Evolutionary conservation across 2,329 filamentous ascomycete genomes (phyloP), one percentile per base, ranked within the genome.

Genomic region (Microdochium bolleyi): DNA sequence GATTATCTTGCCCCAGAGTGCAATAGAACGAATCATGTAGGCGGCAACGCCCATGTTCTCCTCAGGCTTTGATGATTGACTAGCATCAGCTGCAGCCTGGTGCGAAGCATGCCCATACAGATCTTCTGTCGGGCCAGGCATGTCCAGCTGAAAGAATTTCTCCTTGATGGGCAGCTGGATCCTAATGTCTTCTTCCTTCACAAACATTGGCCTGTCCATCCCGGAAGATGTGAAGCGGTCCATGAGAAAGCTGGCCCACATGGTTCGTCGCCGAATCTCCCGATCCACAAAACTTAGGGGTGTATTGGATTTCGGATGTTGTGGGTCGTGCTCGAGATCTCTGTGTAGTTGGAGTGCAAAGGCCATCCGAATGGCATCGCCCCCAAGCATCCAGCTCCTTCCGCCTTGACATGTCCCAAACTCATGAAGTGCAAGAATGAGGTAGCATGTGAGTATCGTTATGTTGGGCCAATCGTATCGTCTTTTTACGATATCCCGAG

Each of bases 201-300:
- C 87, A 60, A 96, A 96, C 51, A 90, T 89, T 21, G 94, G 94
- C 37, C 92, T 81, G 62, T 96, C 92, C 2, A 90, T 95, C 2
- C 94, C 92, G 1, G 92, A 96, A 0, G 92, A 96, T 69, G 95
- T 96, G 74, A 96, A 96, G 0, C 92, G 84, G 66, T 99, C 94
- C 92, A 97, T 96, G 53, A 96, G 70, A 63, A 96, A 96, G 65
- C 92, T 97, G 13, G 92, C 89, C 94, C 94, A 99, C 92, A 99
- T 97, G 2, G 91, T 94, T 53, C 94, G 82, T 59, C 94, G 78
- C 55, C 94, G 82, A 52, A 97, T 96, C 67, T 99, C 94, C 25
- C 90, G 86, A 67, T 97, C 94, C 16, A 92, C 90, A 60, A 94
- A 94, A 64, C 90, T 96, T 51, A 94, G 78, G 56, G 87, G 82